Base-by-base conservation (phyloP, 2,329 filamentous ascomycete species). In the Xylogone sp. region DNA sequence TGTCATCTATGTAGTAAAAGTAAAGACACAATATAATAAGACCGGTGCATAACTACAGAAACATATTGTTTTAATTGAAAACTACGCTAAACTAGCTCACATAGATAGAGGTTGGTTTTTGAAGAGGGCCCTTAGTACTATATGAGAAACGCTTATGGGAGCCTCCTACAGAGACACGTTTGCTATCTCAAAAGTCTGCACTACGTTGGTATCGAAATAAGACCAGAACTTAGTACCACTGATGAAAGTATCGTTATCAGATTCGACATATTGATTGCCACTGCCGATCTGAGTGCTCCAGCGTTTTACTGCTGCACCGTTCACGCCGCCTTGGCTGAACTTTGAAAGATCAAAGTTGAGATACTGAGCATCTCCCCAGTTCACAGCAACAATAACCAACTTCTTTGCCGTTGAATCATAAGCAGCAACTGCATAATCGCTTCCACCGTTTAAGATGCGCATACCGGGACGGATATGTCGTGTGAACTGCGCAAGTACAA, bases 131-230 rank as follows among this genome's bases (percentile, higher is more conserved):
- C n/a, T n/a, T n/a, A n/a, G n/a, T n/a, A n/a, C n/a, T n/a, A n/a
- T n/a, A n/a, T n/a, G n/a, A n/a, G n/a, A n/a, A n/a, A n/a, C n/a
- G n/a, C n/a, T n/a, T n/a, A n/a, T n/a, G n/a, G n/a, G n/a, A n/a
- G n/a, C n/a, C n/a, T n/a, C n/a, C n/a, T n/a, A n/a, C n/a, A n/a
- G n/a, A n/a, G n/a, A n/a, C n/a, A n/a, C n/a, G n/a, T n/a, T n/a
- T n/a, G n/a, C n/a, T n/a, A 73, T 52, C 52, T 73, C 70, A 48
- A 72, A 73, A 0, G 69, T 73, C 59, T 71, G 68, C 2, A 73
- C 64, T 51, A 59, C 57, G 39, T 67, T 63, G 9, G 51, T 63
- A 18, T 59, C 62, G 51, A 73, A 71, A 10, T 62, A 64, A 3
- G 67, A 66, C 65, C 65, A 67, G 48, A 73, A 72, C 52, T 62